Conservation (phyloP, 2,329 filamentous ascomycete genomes). For the Lecanicillium sp. region DNA sequence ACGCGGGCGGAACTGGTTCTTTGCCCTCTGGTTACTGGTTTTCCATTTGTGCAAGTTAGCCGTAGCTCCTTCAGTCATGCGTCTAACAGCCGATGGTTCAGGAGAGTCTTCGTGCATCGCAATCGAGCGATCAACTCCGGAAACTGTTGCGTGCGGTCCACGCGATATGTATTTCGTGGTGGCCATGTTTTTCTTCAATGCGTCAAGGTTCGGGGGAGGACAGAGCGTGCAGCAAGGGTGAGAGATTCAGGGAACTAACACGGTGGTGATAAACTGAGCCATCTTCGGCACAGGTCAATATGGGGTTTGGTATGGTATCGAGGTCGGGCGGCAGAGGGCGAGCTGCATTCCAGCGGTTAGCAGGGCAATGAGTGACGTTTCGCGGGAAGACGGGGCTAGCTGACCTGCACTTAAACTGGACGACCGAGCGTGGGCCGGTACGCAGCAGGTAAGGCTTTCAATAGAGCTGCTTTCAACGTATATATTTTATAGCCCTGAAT, state of each 20-base stretch:
- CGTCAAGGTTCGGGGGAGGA: conserved; percentile 8
- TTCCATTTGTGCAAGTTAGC: conserved; percentile 20
- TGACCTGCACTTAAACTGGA: too few relatives aligned
- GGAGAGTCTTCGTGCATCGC: conserved; percentile 20
- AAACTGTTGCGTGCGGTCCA: conserved; percentile 23
- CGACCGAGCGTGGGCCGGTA: too few relatives aligned
- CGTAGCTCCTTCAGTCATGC: conserved; percentile 10
- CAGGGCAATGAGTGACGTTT: conserved; percentile 24
- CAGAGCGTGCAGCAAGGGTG: conserved; percentile 2
- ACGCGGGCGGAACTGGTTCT: conserved; percentile 86
- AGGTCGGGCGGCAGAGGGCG: conserved; percentile 4
- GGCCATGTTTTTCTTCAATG: background rate
- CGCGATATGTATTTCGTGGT: conserved; percentile 18
- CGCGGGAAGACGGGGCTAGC: background rate
- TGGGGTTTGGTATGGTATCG: conserved; percentile 7
- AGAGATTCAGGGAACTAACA: conserved; percentile 24
- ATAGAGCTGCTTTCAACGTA: too few relatives aligned
- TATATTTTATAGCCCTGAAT: background rate
- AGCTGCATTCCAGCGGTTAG: conserved; percentile 33
- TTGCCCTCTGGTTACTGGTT: conserved; percentile 72
- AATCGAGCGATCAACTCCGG: conserved; percentile 20
- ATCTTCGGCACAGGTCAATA: conserved; percentile 23
- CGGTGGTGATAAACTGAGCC: conserved; percentile 34
- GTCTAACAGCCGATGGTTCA: conserved; percentile 5
- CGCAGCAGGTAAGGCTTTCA: too few relatives aligned